Evolutionary conservation across 768 basidiomycete species (phyloP).

Genomic region (Tricholomella constricta): DNA sequence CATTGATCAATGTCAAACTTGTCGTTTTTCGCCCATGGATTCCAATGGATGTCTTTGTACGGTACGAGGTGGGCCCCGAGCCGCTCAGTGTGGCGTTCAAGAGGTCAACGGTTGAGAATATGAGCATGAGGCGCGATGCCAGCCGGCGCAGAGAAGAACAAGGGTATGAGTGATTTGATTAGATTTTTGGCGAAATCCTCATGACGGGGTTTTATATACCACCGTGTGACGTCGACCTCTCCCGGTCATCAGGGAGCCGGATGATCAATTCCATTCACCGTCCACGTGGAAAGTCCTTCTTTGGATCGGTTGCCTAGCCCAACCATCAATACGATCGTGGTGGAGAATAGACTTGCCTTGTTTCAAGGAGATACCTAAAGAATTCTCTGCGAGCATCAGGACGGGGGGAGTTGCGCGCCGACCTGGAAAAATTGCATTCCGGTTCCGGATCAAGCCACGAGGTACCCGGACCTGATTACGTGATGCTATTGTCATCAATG

Average conservation of each 20-base stretch:
- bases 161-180: too few species aligned
- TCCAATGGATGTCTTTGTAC: conserved; percentile 5
- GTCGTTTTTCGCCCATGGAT: conserved; percentile 12
- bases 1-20: neutral
- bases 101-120: conserved; percentile 2
- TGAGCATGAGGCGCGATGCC: neutral
- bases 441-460: neutral
- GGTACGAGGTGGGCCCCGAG: conserved; percentile 2
- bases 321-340: neutral
- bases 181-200: too few species aligned
- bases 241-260: neutral
- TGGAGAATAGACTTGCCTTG: neutral
- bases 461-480: neutral
- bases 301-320: neutral
- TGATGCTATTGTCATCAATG: neutral
- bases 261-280: neutral
- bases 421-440: too few species aligned
- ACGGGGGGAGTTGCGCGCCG: neutral
- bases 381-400: neutral
- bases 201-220: neutral
- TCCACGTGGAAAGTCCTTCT: neutral
- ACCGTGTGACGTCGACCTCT: neutral
- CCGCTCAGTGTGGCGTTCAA: conserved; percentile 3
- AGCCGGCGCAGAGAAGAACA: too few species aligned
- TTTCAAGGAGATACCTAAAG: neutral